Base-by-base conservation (phyloP, 2,329 filamentous ascomycete species). In the Colletotrichum sp. region DNA sequence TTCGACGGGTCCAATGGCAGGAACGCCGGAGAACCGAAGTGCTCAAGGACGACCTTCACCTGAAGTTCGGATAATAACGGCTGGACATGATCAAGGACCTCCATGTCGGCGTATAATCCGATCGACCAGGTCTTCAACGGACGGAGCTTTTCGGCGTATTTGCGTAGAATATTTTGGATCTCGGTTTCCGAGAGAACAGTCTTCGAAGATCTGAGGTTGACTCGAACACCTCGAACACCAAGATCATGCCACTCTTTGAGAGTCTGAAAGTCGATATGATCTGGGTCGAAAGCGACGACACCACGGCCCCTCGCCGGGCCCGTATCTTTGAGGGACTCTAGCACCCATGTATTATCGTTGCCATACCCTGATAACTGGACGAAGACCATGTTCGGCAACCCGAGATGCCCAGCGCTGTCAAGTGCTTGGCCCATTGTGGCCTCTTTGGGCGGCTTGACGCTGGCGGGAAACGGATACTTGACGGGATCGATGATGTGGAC, bases 91-190 rank as follows among this genome's bases (percentile, higher is more conserved):
- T 61, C 57, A 11, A 61, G 27, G 8, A 61, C 27, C 29, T 61
- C 27, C 57, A 61, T 61, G 27, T 61, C 57, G 57, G 57, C 57
- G 25, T 61, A 61, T 30, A 61, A 61, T 30, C 57, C 57, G 15
- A 29, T 61, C 0, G 57, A 61, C 22, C 22, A 61, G 0, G 57
- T 30, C 1, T 61, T 13, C 25, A 61, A 19, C 0, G 57, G 57
- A 0, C 57, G 57, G 1, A 61, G 29, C 29, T 13, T 52, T 8
- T 52, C 11, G 0, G 44, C 44, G n/a, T 22, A 52, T 6, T 52
- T 22, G n/a, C 44, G 44, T 13, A 52, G 4, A 0, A 22, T 0
- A 3, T 13, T 52, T 6, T 13, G 44, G 1, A 22, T 19, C 27
- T 61, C 57, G 0, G 5, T 7, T 3, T 4, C 8, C n/a, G 57